A percentile compares a stretch with the other conserved stretches of the same genome.
Evolutionary conservation across 768 basidiomycete genomes (phyloP).

Genomic region (Nidularia pulvinata): DNA sequence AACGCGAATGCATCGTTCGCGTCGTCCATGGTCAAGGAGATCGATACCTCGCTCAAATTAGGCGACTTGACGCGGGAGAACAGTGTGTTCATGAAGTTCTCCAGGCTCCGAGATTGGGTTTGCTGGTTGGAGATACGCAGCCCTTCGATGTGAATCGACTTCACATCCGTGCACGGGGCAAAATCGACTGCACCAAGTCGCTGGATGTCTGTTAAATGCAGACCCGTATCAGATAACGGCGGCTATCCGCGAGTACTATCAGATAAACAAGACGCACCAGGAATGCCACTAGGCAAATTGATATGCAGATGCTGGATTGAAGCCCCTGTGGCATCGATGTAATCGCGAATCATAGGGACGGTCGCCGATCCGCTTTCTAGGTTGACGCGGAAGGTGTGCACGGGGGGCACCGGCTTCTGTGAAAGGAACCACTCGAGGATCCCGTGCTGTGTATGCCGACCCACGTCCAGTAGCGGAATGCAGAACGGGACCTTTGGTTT

Average conservation of each 20-base stretch:
- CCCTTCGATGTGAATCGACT: conserved; percentile 20
- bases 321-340: conserved; percentile 15
- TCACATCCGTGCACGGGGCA: conserved; percentile 11
- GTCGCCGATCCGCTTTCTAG: conserved; percentile 10
- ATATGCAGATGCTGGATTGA: conserved; percentile 19
- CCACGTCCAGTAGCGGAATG: conserved; percentile 16
- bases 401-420: conserved; percentile 13
- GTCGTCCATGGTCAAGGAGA: conserved; percentile 15
- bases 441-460: conserved; percentile 9
- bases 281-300: conserved; percentile 14
- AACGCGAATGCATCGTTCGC: conserved; percentile 14
- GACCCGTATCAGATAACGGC: neutral
- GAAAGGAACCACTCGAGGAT: conserved; percentile 17
- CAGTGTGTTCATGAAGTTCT: conserved; percentile 15
- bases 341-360: conserved; percentile 9
- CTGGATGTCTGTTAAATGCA: conserved; percentile 8
- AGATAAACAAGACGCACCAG: conserved; percentile 13
- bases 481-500: conserved; percentile 10
- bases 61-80: conserved; percentile 18
- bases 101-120: conserved; percentile 7
- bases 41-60: conserved; percentile 13
- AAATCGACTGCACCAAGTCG: conserved; percentile 13
- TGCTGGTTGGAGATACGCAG: conserved; percentile 14
- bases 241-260: too few relatives aligned
- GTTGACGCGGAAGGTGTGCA: conserved; percentile 16